Base-by-base conservation (phyloP, 2,329 filamentous ascomycete genomes). In the Verticillium isaacii region DNA sequence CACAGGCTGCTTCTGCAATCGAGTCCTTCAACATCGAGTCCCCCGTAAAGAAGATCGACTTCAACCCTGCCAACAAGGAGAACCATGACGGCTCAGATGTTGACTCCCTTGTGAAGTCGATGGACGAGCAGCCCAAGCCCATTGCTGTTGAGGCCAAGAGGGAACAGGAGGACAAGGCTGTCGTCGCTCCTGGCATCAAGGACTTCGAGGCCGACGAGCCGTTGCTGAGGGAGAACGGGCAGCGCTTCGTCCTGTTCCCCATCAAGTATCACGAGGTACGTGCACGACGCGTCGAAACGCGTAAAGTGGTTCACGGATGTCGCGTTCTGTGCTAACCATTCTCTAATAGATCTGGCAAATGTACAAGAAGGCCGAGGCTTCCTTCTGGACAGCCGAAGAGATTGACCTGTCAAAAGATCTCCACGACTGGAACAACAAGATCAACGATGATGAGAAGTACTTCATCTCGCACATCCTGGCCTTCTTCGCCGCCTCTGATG, bases 311-410 rank as follows among this genome's bases (percentile, higher is more conserved):
- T 71, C 60, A 52, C 19, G 5, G 3, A 5, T 25, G n/a, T 52
- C 54, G 54, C 54, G 29, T 56, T 12, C 14, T 15, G 9, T 56
- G 4, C 25, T 56, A 3, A 56, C 23, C 61, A 64, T 65, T 65
- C 63, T 58, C 60, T 64, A 67, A 75, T 70, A 97, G 93, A 96
- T 97, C 78, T 99, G 95, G 95, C 94, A 98, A 80, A 98, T 98
- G 94, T 99, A 99, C 88, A 99, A 99, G 88, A 98, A 98, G 83
- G 93, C 93, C 68, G 94, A 99, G 79, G 95, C 95, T 60, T 98
- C 95, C 54, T 99, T 99, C 89, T 99, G 95, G 95, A 99, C 95
- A 52, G 95, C 95, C 59, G 95, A 99, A 79, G 95, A 99, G 84
- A 98, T 99, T 71, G 95, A 99, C 79, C 87, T 99, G 59, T 98